Percentiles rank a stretch among this genome's conserved stretches.
Evolutionary conservation across 306 rosid genomes (phyloP).

Genomic region (Geum urbanum): DNA sequence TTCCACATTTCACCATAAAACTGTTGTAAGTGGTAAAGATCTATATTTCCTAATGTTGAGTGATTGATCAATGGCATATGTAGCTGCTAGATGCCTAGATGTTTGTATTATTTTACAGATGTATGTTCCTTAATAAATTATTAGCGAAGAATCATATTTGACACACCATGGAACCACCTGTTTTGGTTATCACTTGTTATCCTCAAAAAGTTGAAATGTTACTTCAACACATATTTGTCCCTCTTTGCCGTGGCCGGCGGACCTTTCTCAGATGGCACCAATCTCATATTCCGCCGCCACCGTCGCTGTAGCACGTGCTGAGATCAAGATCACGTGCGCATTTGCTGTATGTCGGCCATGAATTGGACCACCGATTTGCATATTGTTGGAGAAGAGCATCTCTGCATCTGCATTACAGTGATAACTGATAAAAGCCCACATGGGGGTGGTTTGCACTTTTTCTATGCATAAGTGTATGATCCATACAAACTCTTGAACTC

Average conservation of each 20-base stretch:
- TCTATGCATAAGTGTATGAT: background rate
- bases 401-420: background rate
- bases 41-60: conserved; percentile 25
- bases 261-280: background rate
- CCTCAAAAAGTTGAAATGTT: background rate
- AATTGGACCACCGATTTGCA: background rate
- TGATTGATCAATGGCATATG: conserved; percentile 7
- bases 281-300: background rate
- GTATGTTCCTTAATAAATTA: background rate
- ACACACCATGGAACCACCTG: background rate
- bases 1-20: conserved; percentile 2
- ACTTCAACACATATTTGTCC: no score
- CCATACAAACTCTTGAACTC: background rate
- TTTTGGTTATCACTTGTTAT: background rate
- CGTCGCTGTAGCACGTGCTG: background rate
- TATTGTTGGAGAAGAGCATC: background rate
- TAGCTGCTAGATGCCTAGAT: background rate
- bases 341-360: background rate
- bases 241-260: no score
- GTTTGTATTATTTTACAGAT: conserved; percentile 1
- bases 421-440: background rate
- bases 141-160: background rate
- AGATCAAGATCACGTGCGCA: background rate
- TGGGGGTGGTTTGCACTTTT: background rate
- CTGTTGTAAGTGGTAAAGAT: conserved; percentile 22